Evolutionary conservation across 495 filamentous ascomycete genomes (phyloP).

Genomic region (Ramalina intermedia): DNA sequence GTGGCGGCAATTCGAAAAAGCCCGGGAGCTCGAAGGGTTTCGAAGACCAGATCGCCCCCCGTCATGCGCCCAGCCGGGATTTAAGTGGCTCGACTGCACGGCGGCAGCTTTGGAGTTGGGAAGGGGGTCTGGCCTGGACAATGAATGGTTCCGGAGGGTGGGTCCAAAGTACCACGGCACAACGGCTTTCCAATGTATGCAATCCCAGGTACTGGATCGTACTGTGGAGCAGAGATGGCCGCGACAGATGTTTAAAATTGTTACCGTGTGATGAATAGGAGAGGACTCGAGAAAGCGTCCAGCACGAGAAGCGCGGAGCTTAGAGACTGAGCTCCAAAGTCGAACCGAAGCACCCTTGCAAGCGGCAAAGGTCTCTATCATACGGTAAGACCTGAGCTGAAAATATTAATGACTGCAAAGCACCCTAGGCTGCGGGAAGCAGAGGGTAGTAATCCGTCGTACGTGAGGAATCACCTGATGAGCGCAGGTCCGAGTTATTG

Average conservation of each 20-base stretch:
- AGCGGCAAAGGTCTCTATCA: background rate
- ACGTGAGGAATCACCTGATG: too few relatives aligned
- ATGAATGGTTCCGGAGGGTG: slow-evolving; percentile 1
- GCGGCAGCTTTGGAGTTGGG: background rate
- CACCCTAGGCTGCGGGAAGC: background rate
- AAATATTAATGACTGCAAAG: background rate
- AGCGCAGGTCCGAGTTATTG: too few relatives aligned
- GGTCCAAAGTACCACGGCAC: background rate
- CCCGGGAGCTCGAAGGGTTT: slow-evolving; percentile 3
- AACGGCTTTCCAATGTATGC: background rate
- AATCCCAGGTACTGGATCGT: background rate
- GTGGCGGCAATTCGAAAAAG: slow-evolving; percentile 2
- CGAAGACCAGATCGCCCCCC: slow-evolving; percentile 1
- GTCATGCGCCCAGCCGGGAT: slow-evolving; percentile 7
- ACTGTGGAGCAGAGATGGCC: background rate
- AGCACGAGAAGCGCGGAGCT: background rate
- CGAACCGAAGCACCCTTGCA: background rate
- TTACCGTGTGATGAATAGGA: too few relatives aligned
- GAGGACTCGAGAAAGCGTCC: background rate
- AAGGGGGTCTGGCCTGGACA: slow-evolving; percentile 1
- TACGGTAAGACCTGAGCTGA: background rate
- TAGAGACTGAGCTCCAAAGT: too few relatives aligned
- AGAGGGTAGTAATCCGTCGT: background rate
- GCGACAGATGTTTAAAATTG: too few relatives aligned
- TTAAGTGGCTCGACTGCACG: slow-evolving; percentile 3